Base-by-base conservation (phyloP, 2,329 filamentous ascomycete genomes). In the Botryotinia globosa region DNA sequence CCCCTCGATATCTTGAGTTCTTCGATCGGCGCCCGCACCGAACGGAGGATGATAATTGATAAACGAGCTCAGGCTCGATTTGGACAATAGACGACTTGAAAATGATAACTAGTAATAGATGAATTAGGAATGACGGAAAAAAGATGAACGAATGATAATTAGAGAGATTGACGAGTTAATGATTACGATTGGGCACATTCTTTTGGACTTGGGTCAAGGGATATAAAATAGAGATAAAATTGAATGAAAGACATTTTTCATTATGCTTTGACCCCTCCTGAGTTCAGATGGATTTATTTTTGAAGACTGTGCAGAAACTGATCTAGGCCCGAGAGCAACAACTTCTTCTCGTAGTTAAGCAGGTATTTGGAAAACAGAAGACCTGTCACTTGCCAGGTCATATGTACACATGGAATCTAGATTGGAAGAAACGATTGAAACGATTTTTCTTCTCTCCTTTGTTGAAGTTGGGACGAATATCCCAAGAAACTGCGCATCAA, bases 151-250 rank as follows among this genome's bases (percentile, higher is more conserved):
- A 39, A 39, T 56, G 45, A 68, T 29, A 22, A 69, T 10, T 37
- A 22, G 34, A 45, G 44, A 64, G 32, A 39, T 37, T 56, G 34
- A 64, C 16, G 44, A 51, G 16, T 56, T 66, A 54, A 66, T 29
- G 64, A 51, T 64, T 22, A 70, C 18, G 56, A 70, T 48, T 64
- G 18, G 45, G 39, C 42, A 51, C 68, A 63, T 48, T 70, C 68
- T 25, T 70, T 70, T 70, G 7, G 42, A 63, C 8, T 70, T 63
- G 56, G 29, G 32, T 8, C 2, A 51, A 51, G 22, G 42, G 16
- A 39, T 69, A 69, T 62, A 29, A 48, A 62, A 62, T 56, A 29
- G 14, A 45, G 42, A 62, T 32, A 70, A 70, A 39, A 29, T 37
- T 39, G n/a, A 64, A 32, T 39, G 25, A 34, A 34, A 9, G 14